Conservation (phyloP, 192 early-diverging fungal genomes). For the Backusella australiensis region DNA sequence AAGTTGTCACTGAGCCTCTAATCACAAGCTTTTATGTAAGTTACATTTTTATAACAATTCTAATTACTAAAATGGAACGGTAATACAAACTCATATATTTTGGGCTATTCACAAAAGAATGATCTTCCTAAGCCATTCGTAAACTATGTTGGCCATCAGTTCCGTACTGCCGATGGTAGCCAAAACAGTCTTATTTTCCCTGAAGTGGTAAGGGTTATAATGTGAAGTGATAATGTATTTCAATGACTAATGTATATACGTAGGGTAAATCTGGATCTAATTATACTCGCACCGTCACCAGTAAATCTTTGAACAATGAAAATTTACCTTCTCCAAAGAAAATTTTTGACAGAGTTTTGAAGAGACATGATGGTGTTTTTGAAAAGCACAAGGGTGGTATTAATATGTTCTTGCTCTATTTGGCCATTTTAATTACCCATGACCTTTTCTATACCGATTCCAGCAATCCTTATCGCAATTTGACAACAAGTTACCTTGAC, state of each 20-base stretch:
- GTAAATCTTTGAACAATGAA: neutral
- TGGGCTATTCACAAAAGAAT: neutral
- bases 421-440: constrained; percentile 46
- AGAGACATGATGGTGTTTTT: constrained; percentile 19
- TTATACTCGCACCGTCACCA: constrained; percentile 18
- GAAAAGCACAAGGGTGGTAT: constrained; percentile 34
- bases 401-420: constrained; percentile 40
- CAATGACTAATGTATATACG: neutral
- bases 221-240: neutral
- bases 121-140: constrained; percentile 25
- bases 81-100: neutral
- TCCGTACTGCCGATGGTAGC: constrained; percentile 23
- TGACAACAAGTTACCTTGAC: constrained; percentile 44
- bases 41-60: neutral
- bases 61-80: neutral
- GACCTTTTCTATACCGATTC: constrained; percentile 45
- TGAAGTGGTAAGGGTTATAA: constrained; percentile 18
- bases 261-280: constrained; percentile 18
- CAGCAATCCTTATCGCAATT: constrained; percentile 35
- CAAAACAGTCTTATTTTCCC: constrained; percentile 20
- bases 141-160: constrained; percentile 20
- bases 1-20: constrained; percentile 14
- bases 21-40: constrained; percentile 17
- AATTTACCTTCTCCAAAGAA: constrained; percentile 14
- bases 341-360: constrained; percentile 19